Evolutionary conservation across 768 basidiomycete genomes (phyloP), one percentile per base, ranked within the genome.

Genomic region (Mycena albidolilacea): DNA sequence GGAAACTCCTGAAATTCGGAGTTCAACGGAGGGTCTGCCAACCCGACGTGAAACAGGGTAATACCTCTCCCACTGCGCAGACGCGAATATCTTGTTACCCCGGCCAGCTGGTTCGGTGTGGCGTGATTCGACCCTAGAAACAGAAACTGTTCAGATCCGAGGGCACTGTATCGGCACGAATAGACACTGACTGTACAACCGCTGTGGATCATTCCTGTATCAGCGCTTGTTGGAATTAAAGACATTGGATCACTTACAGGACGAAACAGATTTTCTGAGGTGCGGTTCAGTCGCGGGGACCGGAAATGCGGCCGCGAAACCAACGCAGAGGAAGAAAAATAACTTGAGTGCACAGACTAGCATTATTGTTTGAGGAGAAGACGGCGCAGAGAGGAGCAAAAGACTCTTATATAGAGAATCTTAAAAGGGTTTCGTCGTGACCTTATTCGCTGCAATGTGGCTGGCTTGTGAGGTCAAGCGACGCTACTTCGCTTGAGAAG

Each of bases 401-500:
- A 11, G 37, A 12, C 19, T 43, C 19, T 68, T 68, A 39, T 68
- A 68, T 57, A 62, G 55, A 54, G 23, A 44, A 37, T 35, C 65
- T 58, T 58, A 38, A 58, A 68, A 58, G 43, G 41, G 67, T n/a
- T 68, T 21, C 55, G 30, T 35, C 60, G 19, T 48, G 63, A n/a
- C 57, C 62, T 73, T 73, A 69, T 65, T 73, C 64, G 72, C 72
- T 61, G 68, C 64, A 44, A 50, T 54, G 62, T 43, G 66, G 57
- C 69, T 55, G 59, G 30, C 30, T 30, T 30, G 59, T 70, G 60
- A 63, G 64, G 63, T 69, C 70, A 62, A 60, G 62, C 67, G 58
- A 52, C 41, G 38, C 61, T 58, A 70, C 67, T 72, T 75, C 74
- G 71, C 10, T 58, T 44, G 52, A 72, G 74, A 72, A 75, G 74